phyloP scores from a whole-genome alignment of 1,139 yeast species.

The Chernovozyma aurita region DNA sequence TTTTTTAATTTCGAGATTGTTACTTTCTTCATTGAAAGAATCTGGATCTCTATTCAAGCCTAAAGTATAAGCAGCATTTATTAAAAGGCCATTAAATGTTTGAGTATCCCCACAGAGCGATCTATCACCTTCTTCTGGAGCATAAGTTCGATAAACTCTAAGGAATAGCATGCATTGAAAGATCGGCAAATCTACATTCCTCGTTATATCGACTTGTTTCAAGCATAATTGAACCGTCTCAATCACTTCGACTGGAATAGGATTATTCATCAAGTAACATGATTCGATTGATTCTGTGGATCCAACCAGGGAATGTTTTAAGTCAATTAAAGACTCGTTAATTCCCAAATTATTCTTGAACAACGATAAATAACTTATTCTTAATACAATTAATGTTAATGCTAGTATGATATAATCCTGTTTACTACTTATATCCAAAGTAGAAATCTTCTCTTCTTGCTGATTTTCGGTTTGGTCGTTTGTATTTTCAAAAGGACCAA shows the following conservation, averaged over 20 bases:
- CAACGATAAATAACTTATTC: constrained; percentile 16
- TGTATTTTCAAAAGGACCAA: constrained; percentile 8
- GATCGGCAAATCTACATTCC: constrained; percentile 36
- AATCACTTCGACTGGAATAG: constrained; percentile 33
- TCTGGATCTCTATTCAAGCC: constrained; percentile 32
- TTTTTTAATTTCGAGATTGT: background rate
- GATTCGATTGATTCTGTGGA: constrained; percentile 17
- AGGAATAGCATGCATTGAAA: constrained; percentile 34
- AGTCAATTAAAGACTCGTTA: constrained; percentile 8
- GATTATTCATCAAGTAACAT: constrained; percentile 29
- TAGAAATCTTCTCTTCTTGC: constrained; percentile 9
- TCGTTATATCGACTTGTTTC: constrained; percentile 35
- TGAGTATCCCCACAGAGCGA: constrained; percentile 37
- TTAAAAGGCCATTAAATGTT: constrained; percentile 23
- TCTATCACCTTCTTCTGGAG: constrained; percentile 36
- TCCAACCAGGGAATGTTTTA: background rate
- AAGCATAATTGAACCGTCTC: constrained; percentile 42
- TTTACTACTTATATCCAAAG: constrained; percentile 11
- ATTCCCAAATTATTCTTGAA: constrained; percentile 17
- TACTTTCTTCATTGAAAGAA: background rate
- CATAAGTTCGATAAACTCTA: constrained; percentile 23
- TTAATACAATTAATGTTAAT: constrained; percentile 10
- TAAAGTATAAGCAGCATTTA: constrained; percentile 27
- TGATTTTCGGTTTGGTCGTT: constrained; percentile 4
- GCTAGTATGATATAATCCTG: constrained; percentile 15